These are phyloP conservation scores for Hyphopichia khmerensis DNA, from an alignment of 1,139 yeast species.

Conservation along the genomic window DNA sequence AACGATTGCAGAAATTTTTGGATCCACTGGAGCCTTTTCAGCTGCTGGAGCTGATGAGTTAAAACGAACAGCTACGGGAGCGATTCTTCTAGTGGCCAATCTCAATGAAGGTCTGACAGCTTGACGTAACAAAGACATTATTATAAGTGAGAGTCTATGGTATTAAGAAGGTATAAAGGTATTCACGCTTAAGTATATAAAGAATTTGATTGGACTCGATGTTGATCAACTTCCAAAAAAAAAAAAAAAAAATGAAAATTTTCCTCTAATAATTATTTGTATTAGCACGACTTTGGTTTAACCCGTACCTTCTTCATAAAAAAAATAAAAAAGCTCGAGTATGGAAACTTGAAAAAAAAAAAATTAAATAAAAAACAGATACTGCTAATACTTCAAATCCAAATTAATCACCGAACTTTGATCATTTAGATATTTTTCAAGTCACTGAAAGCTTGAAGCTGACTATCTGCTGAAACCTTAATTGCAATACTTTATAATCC, in stretches of 20 bases:
- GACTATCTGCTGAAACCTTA: no score
- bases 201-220: constrained; percentile 2
- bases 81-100: constrained; percentile 26
- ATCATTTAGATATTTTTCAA: no score
- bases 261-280: neutral
- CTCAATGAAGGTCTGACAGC: constrained; percentile 38
- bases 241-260: constrained; percentile 3
- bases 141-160: neutral
- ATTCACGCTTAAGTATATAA: neutral
- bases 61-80: constrained; percentile 36
- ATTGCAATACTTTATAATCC: no score
- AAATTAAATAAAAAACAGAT: neutral
- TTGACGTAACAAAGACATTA: constrained; percentile 37
- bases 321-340: neutral
- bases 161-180: neutral
- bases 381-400: neutral
- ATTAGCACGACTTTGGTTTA: neutral
- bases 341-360: neutral
- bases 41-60: constrained; percentile 52
- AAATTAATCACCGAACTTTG: neutral
- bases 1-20: constrained; percentile 84
- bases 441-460: no score
- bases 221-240: neutral
- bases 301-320: neutral
- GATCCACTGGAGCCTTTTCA: constrained; percentile 62